Percentiles rank a stretch among this genome's conserved stretches.
Conservation (phyloP, 2,329 filamentous ascomycete species). For the Corniculantispora saksenae region DNA sequence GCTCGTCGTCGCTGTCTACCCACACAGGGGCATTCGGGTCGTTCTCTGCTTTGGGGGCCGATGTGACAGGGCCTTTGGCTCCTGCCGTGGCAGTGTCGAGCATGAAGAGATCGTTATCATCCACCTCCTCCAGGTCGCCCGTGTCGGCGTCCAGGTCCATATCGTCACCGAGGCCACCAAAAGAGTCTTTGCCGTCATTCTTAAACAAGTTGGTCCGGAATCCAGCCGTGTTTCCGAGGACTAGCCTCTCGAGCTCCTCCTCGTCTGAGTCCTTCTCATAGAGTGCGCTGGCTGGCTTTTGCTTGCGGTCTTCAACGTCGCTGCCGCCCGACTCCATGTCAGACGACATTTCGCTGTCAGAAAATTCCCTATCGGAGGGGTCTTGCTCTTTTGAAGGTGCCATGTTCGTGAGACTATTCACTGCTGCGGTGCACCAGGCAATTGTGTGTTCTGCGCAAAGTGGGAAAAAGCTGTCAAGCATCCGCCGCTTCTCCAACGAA, state of each 20-base stretch:
- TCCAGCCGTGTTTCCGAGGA: conserved; percentile 83
- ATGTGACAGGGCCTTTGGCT: conserved; percentile 31
- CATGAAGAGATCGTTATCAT: conserved; percentile 84
- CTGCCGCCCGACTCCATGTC: conserved; percentile 28
- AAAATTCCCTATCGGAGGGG: conserved; percentile 33
- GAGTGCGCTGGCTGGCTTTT: conserved; percentile 23
- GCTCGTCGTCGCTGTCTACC: conserved; percentile 96
- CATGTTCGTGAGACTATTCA: conserved; percentile 30
- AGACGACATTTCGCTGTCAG: conserved; percentile 25
- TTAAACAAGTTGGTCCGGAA: conserved; percentile 75
- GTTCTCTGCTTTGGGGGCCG: conserved; percentile 24
- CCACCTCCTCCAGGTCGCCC: conserved; percentile 59
- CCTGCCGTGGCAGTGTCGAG: conserved; percentile 66
- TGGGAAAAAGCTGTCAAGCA: conserved; percentile 16
- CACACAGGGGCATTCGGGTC: conserved; percentile 63
- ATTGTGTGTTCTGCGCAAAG: conserved; percentile 18
- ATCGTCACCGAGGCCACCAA: conserved; percentile 41
- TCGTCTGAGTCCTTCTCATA: conserved; percentile 78
- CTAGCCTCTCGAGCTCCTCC: conserved; percentile 80
- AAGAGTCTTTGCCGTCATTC: conserved; percentile 29
- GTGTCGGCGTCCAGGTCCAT: conserved; percentile 47
- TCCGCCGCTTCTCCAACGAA: conserved; percentile 26
- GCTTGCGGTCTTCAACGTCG: conserved; percentile 31
- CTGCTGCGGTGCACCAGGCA: conserved; percentile 18
- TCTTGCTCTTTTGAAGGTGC: conserved; percentile 33